These are phyloP conservation scores for Acacia pycnantha DNA, from an alignment of 331 rosid genomes.

Conservation along the genomic window DNA sequence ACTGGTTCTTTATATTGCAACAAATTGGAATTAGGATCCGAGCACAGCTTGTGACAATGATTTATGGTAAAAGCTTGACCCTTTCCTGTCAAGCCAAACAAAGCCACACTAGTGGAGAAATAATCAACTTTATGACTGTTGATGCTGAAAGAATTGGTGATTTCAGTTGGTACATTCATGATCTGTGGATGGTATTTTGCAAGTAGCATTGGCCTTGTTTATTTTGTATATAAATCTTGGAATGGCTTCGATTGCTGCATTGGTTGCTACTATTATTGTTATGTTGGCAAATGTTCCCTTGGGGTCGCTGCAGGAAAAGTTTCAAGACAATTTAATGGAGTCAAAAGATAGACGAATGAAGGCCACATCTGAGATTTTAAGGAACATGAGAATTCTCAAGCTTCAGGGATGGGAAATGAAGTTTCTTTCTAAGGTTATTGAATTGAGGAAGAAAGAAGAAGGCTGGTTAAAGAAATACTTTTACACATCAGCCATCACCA, in stretches of 20 bases:
- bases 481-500: constrained; percentile 38
- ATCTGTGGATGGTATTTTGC: constrained; percentile 60
- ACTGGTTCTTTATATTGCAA: constrained; percentile 61
- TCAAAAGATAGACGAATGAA: constrained; percentile 70
- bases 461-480: constrained; percentile 50
- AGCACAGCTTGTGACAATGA: constrained; percentile 50
- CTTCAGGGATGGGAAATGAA: constrained; percentile 85
- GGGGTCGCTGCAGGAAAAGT: constrained; percentile 55
- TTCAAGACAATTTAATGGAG: constrained; percentile 62
- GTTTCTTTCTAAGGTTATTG: constrained; percentile 54
- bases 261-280: constrained; percentile 50
- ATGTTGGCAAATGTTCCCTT: constrained; percentile 60
- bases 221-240: constrained; percentile 79
- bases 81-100: constrained; percentile 75
- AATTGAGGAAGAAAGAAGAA: constrained; percentile 45
- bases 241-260: constrained; percentile 51
- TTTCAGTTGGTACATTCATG: constrained; percentile 68
- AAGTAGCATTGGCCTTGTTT: constrained; percentile 57
- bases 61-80: constrained; percentile 66
- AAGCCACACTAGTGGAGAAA: constrained; percentile 71
- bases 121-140: constrained; percentile 82
- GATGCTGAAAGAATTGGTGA: constrained; percentile 78
- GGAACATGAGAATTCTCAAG: constrained; percentile 79
- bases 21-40: constrained; percentile 64
- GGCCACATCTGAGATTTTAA: constrained; percentile 58